These are phyloP conservation scores for Apiospora sp. DNA, from an alignment of 2,329 filamentous ascomycete species.

Conservation along the genomic window DNA sequence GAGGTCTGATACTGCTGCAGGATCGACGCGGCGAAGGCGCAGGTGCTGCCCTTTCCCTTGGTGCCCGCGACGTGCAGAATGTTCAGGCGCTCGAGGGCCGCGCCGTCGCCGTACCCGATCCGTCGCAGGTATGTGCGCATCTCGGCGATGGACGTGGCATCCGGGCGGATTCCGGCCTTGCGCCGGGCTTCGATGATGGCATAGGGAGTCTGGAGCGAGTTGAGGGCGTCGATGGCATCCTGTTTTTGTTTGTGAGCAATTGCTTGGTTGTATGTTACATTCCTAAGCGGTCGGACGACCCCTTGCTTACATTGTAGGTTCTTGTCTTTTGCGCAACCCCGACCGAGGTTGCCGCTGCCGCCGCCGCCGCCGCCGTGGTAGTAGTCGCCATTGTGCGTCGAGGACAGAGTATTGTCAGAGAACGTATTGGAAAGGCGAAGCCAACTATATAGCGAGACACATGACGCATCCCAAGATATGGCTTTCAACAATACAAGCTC, in stretches of 20 bases:
- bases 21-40: conserved; percentile 71
- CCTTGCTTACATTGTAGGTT: conserved; percentile 28
- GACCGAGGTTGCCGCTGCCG: not conserved
- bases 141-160: conserved; percentile 75
- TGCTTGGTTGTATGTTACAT: not conserved
- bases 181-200: conserved; percentile 80
- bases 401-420: not conserved
- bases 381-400: conserved; percentile 28
- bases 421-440: conserved; percentile 9
- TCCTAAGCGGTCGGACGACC: not conserved
- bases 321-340: conserved; percentile 22
- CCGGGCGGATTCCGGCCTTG: conserved; percentile 67
- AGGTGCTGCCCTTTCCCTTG: conserved; percentile 80
- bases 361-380: not conserved
- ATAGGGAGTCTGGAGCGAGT: conserved; percentile 90
- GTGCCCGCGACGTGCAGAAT: conserved; percentile 76
- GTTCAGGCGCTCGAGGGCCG: conserved; percentile 67
- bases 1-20: conserved; percentile 58
- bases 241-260: not conserved
- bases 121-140: conserved; percentile 81
- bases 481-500: not conserved
- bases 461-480: conserved; percentile 28
- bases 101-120: conserved; percentile 72
- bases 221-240: conserved; percentile 57
- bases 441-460: conserved; percentile 26